Evolutionary conservation across 805 yeast species (phyloP), one percentile per base, ranked within the genome.

Genomic region (Kluyveromyces dobzhanskii): DNA sequence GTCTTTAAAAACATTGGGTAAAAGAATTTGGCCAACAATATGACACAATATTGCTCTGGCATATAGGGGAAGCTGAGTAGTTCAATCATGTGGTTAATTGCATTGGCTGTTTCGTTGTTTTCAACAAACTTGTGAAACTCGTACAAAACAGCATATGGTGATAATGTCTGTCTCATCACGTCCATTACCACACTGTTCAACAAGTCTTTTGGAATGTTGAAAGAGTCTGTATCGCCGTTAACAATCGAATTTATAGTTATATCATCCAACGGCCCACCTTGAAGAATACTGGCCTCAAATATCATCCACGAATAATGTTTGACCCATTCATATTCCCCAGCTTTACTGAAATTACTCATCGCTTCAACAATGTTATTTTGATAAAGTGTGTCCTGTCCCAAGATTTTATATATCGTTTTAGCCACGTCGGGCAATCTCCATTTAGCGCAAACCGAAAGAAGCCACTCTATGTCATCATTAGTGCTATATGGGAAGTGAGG

Each of bases 391-490:
- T 66, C 65, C 28, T 62, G 59, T 6, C 78, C 80, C 39, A 70
- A 60, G 14, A 60, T 61, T 40, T 70, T 67, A 56, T 72, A 79
- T 3, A 83, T 63, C 24, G 69, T 64, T 41, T 69, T 68, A 0
- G 83, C 76, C 10, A 83, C 76, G 6, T 69, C 61, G n/a, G 76
- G 67, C 30, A 82, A 56, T 48, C 72, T 74, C 54, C 82, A 65
- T 48, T 78, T 71, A 10, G 87, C 83, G 62, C 90, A 81, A 4
- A 83, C 65, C 2, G 85, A 73, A 37, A 83, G 62, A 32, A 80
- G 73, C 90, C 90, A 83, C 56, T 83, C 92, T 44, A 80, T 67
- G 53, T 83, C 94, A 54, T 82, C 88, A 51, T 78, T 80, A 7
- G 79, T 78, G 39, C 70, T 62, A 50, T 77, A 78, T 32, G 77